phyloP scores from a whole-genome alignment of 192 early-diverging fungal genomes.

The Dissophora ornata region DNA sequence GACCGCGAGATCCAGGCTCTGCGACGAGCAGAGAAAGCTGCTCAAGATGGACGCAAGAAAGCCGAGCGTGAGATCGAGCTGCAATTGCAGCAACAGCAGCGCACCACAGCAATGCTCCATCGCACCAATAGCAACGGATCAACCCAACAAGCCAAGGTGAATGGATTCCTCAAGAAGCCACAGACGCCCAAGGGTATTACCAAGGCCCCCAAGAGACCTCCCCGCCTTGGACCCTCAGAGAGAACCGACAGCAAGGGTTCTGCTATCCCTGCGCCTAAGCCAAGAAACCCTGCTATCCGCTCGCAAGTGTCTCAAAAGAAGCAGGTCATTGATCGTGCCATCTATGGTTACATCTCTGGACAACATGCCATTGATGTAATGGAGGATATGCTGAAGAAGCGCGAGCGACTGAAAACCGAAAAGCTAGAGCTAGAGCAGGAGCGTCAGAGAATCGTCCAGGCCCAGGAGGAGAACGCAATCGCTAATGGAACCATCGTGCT shows the following conservation, averaged over 20 bases:
- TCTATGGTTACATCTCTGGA: conserved; percentile 65
- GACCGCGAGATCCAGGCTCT: conserved; percentile 70
- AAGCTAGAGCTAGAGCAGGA: conserved; percentile 62
- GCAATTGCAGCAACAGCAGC: conserved; percentile 40
- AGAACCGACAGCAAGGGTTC: conserved; percentile 10
- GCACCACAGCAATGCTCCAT: conserved; percentile 61
- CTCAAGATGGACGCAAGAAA: conserved; percentile 60
- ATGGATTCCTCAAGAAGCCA: conserved; percentile 63
- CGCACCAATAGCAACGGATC: conserved; percentile 40
- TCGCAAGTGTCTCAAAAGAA: conserved; percentile 60
- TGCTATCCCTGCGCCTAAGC: conserved; percentile 17
- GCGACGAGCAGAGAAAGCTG: conserved; percentile 66
- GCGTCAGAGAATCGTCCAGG: conserved; percentile 56
- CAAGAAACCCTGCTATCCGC: conserved; percentile 20
- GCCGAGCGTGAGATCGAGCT: conserved; percentile 64
- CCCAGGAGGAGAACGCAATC: conserved; percentile 51
- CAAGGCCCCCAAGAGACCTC: conserved; percentile 47
- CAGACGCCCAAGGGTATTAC: conserved; percentile 58
- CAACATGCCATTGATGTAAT: conserved; percentile 62
- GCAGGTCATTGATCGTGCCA: conserved; percentile 63
- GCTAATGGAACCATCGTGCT: conserved; percentile 36
- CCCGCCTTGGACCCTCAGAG: conserved; percentile 42
- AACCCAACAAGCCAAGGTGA: conserved; percentile 58
- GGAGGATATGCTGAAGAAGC: conserved; percentile 66
- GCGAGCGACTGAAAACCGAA: conserved; percentile 58